Base-by-base conservation (phyloP, 2,329 filamentous ascomycete species). In the Tolypocladium endophyticum region DNA sequence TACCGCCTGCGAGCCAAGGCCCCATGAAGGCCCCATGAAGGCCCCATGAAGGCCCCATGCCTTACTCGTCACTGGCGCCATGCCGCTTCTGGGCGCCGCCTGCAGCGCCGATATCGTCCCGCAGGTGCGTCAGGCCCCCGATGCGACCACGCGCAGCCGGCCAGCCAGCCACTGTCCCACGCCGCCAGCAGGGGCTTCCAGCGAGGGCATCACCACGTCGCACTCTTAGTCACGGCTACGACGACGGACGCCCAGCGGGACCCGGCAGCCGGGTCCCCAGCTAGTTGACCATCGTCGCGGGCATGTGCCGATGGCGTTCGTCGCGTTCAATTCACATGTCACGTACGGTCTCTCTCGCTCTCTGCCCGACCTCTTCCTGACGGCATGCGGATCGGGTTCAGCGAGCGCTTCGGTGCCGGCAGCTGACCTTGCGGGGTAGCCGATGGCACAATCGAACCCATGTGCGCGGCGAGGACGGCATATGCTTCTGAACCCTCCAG, bases 31-130 rank as follows among this genome's bases (percentile, higher is more conserved):
- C n/a, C n/a, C n/a, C n/a, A n/a, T n/a, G n/a, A n/a, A n/a, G n/a
- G n/a, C n/a, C n/a, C n/a, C n/a, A n/a, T n/a, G n/a, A n/a, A n/a
- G n/a, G n/a, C n/a, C n/a, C n/a, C n/a, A n/a, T 12, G 35, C 11
- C 35, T 11, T 2, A 11, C 35, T 9, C 5, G 35, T 4, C n/a
- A n/a, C 35, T 9, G 41, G 30, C 53, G 53, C 58, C 55, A 50
- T 41, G 8, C 58, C 58, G 53, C 58, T 50, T 59, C n/a, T 12
- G 52, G 58, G 38, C n/a, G 39, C 36, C 30, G 23, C 33, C 43
- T n/a, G 28, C 25, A 14, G 12, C 58, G 52, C 53, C 58, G 58
- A 59, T 56, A 56, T 59, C 58, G 58, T 59, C 52, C 30, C 57
- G 43, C 47, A 50, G 45, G 14, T 39, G 35, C 36, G 54, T 56